Evolutionary conservation across 2,329 filamentous ascomycete species (phyloP).

Genomic region (Huntiella moniliformis): DNA sequence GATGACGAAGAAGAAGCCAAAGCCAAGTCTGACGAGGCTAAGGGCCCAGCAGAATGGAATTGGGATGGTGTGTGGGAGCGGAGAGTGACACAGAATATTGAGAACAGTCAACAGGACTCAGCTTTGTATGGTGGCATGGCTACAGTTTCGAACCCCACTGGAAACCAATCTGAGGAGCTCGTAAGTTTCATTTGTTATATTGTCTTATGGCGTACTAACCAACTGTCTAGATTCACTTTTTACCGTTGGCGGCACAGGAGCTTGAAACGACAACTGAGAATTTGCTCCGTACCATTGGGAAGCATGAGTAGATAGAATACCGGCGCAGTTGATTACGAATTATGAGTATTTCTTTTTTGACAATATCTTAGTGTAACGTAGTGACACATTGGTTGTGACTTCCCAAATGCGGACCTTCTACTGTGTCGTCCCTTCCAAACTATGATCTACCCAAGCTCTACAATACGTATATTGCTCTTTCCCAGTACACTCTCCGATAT

Average conservation of each 20-base stretch:
- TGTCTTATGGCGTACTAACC: constrained; percentile 13
- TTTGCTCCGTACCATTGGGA: constrained; percentile 31
- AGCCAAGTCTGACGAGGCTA: constrained; percentile 13
- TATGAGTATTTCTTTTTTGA: constrained; percentile 3
- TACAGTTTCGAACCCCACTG: constrained; percentile 18
- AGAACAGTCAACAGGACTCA: constrained; percentile 57
- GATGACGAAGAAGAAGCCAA: constrained; percentile 7
- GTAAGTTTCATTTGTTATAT: constrained; percentile 29
- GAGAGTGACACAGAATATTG: constrained; percentile 61
- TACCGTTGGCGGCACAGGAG: constrained; percentile 41
- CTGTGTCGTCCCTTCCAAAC: too few species aligned
- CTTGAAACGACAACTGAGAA: constrained; percentile 40
- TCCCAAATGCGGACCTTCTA: too few species aligned
- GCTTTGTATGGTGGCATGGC: constrained; percentile 53
- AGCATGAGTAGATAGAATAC: constrained; percentile 12
- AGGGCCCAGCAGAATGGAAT: constrained; percentile 73
- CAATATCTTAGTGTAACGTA: neutral
- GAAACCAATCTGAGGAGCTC: constrained; percentile 41
- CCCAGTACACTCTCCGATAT: too few species aligned
- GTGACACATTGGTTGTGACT: neutral
- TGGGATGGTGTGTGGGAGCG: constrained; percentile 97
- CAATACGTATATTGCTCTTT: too few species aligned
- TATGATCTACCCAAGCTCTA: too few species aligned
- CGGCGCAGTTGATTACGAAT: constrained; percentile 12
- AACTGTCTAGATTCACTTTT: constrained; percentile 39